Percentiles rank a stretch among this genome's conserved stretches.
Conservation (phyloP, 163 green algal genomes). For the Scenedesmus sp. region DNA sequence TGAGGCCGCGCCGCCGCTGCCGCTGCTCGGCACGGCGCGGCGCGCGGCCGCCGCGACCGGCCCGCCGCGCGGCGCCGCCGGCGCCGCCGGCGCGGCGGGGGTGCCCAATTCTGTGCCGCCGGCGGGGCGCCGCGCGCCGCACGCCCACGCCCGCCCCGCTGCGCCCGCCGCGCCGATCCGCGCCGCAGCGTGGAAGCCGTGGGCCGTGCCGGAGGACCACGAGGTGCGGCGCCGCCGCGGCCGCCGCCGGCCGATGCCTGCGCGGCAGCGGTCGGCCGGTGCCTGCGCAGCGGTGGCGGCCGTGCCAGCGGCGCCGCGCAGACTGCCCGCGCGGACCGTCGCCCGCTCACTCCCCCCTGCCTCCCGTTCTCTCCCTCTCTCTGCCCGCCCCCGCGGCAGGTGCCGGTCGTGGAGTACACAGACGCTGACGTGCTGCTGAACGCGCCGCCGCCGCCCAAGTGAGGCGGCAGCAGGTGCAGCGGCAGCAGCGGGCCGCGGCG, state of each 20-base stretch:
- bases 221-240: constrained; percentile 25
- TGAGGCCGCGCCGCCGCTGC: constrained; percentile 21
- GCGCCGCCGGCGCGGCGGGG: too few relatives aligned
- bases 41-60: neutral
- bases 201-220: constrained; percentile 54
- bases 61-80: neutral
- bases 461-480: constrained; percentile 26
- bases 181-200: constrained; percentile 53
- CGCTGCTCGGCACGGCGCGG: neutral
- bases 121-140: too few relatives aligned
- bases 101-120: too few relatives aligned
- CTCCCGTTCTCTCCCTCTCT: neutral
- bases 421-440: constrained; percentile 47
- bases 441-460: constrained; percentile 40
- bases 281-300: neutral
- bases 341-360: too few relatives aligned
- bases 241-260: neutral
- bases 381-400: constrained; percentile 32
- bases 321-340: too few relatives aligned
- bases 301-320: too few relatives aligned
- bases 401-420: constrained; percentile 57
- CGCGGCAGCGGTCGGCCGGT: neutral
- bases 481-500: neutral
- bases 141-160: too few relatives aligned
- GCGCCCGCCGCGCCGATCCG: neutral